Percentiles rank a stretch among this genome's conserved stretches.
These are phyloP conservation scores for Sporisorium iseilematis-ciliati DNA, from an alignment of 1,284 basidiomycete species.

Conservation along the genomic window DNA sequence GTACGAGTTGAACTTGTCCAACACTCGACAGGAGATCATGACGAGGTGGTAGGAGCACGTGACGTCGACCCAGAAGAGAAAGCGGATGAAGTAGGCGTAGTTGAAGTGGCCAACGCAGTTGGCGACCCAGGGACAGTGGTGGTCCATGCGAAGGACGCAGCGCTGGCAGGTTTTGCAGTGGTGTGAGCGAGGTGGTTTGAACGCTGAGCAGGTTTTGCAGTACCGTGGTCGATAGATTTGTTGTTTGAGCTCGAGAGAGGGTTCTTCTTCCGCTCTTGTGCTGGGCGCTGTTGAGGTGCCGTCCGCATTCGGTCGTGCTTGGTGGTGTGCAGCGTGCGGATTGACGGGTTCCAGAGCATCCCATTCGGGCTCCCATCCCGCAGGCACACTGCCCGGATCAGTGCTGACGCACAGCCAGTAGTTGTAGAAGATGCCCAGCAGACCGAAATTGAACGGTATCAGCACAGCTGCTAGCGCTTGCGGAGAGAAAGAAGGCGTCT, in stretches of 20 bases:
- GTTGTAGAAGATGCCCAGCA: conserved; percentile 57
- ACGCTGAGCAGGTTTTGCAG: conserved; percentile 59
- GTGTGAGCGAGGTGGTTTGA: conserved; percentile 68
- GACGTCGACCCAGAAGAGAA: conserved; percentile 81
- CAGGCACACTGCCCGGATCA: conserved; percentile 62
- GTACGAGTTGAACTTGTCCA: conserved; percentile 57
- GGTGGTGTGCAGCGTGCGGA: background rate
- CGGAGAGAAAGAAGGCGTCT: conserved; percentile 67
- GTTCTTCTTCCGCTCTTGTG: background rate
- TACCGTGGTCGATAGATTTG: conserved; percentile 49
- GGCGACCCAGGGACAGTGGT: conserved; percentile 73
- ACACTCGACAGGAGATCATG: conserved; percentile 51
- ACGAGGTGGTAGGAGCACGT: conserved; percentile 74
- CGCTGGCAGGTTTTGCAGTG: conserved; percentile 68
- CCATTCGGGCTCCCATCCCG: conserved; percentile 58
- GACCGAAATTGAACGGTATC: conserved; percentile 84
- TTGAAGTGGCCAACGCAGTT: conserved; percentile 73
- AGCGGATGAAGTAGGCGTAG: conserved; percentile 70
- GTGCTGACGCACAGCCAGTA: conserved; percentile 60
- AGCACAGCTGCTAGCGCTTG: conserved; percentile 79
- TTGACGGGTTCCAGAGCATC: conserved; percentile 35
- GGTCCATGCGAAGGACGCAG: conserved; percentile 67
- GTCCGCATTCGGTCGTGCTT: background rate
- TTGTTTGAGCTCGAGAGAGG: conserved; percentile 39
- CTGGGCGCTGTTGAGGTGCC: background rate